Conservation (phyloP, 2,329 filamentous ascomycete species). For the Calcarisporium arbuscula region DNA sequence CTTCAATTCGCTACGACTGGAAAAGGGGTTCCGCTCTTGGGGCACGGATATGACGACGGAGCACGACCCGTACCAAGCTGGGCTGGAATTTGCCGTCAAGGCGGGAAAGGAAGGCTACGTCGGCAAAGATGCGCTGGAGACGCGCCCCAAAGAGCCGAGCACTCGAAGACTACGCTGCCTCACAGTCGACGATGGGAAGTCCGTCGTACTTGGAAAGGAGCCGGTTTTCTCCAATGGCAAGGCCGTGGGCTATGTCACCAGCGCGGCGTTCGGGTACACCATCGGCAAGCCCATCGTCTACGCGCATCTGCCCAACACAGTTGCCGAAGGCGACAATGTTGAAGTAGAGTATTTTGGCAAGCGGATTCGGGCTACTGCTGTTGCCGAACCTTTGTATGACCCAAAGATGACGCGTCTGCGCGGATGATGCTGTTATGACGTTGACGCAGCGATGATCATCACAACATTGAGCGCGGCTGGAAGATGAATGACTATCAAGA, state of each 20-base stretch:
- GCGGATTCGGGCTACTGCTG: slow-evolving; percentile 46
- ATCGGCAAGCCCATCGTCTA: slow-evolving; percentile 53
- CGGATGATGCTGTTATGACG: no score
- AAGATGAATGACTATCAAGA: no score
- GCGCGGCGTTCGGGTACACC: slow-evolving; percentile 53
- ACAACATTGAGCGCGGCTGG: no score
- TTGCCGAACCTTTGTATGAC: slow-evolving; percentile 33
- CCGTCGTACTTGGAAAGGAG: slow-evolving; percentile 55
- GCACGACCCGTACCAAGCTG: slow-evolving; percentile 54
- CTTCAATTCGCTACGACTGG: slow-evolving; percentile 51
- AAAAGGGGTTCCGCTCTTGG: slow-evolving; percentile 52
- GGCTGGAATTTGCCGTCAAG: slow-evolving; percentile 44
- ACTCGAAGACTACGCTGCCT: slow-evolving; percentile 39
- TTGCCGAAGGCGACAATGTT: slow-evolving; percentile 42
- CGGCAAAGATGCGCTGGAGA: slow-evolving; percentile 42
- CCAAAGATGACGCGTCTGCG: slow-evolving; percentile 7
- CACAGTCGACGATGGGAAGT: slow-evolving; percentile 48
- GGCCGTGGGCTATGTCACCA: slow-evolving; percentile 52
- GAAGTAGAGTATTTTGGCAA: slow-evolving; percentile 58
- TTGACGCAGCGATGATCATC: no score
- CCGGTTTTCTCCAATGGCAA: slow-evolving; percentile 46
- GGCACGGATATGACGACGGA: slow-evolving; percentile 55
- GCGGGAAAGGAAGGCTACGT: slow-evolving; percentile 41
- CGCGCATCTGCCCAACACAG: slow-evolving; percentile 44
- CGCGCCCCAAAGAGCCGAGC: slow-evolving; percentile 27